Evolutionary conservation across 2,329 filamentous ascomycete species (phyloP), one percentile per base, ranked within the genome.

Genomic region (Pyrenochaeta sp.): DNA sequence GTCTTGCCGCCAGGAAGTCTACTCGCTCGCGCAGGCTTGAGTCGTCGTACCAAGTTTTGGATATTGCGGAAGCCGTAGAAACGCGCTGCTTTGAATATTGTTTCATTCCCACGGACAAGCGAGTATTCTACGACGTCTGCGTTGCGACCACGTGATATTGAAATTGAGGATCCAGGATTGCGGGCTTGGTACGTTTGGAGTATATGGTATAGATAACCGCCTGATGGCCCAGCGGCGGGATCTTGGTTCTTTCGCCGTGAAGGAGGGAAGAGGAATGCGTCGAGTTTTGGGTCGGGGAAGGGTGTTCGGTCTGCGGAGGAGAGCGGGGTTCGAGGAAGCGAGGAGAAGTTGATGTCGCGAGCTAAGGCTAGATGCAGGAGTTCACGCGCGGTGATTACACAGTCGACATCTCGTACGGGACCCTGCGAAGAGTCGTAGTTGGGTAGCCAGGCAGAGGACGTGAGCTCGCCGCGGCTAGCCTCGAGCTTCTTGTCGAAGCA

Each of bases 401-500:
- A 98, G 80, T 99, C 95, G 47, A 98, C 93, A 72, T 99, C 95
- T 55, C 95, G 86, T 27, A 95, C 85, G 1, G 71, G 66, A 2
- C 67, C 66, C 7, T 71, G 59, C 5, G 67, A 58, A 9, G 63
- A 43, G 30, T 66, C 60, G 51, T 70, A 51, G 27, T 65, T 62
- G 36, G 74, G 71, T 32, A 74, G 60, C 93, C 93, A 97, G 15
- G 87, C 86, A 6, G 85, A 80, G 73, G 94, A 91, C 0, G 93
- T 98, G 39, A 99, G 85, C 78, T 99, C 95, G 76, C 93, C 90
- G 52, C 95, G 89, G 68, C 93, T 96, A 6, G 95, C 95, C 80
- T 99, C 95, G 28, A 99, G 85, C 78, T 99, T 99, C 83, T 99
- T 99, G 78, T 99, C 95, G 77, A 99, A 98, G 77, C 95, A 99